Evolutionary conservation across 345 rosid genomes (phyloP).

Genomic region (Ailanthus altissimus): DNA sequence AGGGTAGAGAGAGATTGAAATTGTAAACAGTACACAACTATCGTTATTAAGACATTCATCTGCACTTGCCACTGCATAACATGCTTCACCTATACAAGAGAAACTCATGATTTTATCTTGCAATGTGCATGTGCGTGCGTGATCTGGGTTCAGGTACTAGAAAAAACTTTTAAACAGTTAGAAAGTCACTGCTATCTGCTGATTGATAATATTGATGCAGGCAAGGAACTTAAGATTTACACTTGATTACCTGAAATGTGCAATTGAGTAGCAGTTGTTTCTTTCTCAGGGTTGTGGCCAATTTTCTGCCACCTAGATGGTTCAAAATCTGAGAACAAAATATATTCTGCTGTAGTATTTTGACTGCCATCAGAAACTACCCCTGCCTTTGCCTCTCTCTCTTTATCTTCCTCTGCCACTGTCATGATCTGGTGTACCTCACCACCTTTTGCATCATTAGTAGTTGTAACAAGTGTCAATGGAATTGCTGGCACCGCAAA

Average conservation of each 20-base stretch:
- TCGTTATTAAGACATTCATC: no score
- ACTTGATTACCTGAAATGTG: slow-evolving; percentile 25
- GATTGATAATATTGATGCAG: not conserved
- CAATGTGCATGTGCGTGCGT: not conserved
- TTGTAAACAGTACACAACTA: not conserved
- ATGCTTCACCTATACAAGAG: not conserved
- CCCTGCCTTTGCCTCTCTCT: slow-evolving; percentile 1
- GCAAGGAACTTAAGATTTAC: not conserved
- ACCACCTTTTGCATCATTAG: not conserved
- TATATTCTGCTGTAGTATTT: slow-evolving; percentile 3
- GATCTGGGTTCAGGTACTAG: not conserved
- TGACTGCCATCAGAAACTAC: slow-evolving; percentile 13
- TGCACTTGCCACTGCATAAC: no score
- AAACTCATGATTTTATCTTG: not conserved
- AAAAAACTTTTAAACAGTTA: not conserved
- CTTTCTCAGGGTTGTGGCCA: slow-evolving; percentile 23
- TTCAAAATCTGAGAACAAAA: slow-evolving; percentile 19
- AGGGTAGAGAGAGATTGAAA: not conserved
- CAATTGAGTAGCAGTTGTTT: not conserved
- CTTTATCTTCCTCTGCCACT: slow-evolving; percentile 7
- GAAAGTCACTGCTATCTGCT: not conserved
- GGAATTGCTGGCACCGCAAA: slow-evolving; percentile 30
- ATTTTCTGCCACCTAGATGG: slow-evolving; percentile 11
- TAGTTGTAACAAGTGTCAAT: slow-evolving; percentile 17
- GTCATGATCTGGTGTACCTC: slow-evolving; percentile 12